Base-by-base conservation (phyloP, 768 basidiomycete genomes). In the Leccinum subgranulosum region DNA sequence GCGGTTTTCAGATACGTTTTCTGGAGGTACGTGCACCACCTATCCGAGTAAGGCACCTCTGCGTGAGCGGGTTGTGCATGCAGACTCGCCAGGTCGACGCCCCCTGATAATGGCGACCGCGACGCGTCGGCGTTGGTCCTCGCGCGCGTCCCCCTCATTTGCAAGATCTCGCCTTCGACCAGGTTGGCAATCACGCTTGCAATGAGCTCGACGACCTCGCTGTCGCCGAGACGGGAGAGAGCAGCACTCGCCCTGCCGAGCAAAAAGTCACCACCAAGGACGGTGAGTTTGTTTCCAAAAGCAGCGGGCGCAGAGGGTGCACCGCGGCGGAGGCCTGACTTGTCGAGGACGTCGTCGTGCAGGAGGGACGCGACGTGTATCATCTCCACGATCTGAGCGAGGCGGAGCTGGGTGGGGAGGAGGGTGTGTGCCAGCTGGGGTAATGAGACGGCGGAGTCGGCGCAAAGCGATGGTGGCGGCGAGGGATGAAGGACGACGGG, bases 351-450 rank as follows among this genome's bases (percentile, higher is more conserved):
- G 65, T 90, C 88, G 77, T 98, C 92, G 70, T 98, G 96, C 17
- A 99, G 77, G 10, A 94, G 80, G 3, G 90, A 94, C 25, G 97
- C 95, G 60, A 98, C 89, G 69, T 98, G 94, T 49, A 99, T 91
- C 94, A 98, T 97, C 72, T 99, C 97, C 53, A 93, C 87, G 46
- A 99, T 95, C 67, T 96, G 94, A 4, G 95, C 96, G 33, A 99
- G 84, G 29, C 95, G 88, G 29, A 88, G 75, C 73, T 99, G 97
- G 1, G 94, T 87, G 15, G 96, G 93, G 6, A 99, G 83, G 5
- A 73, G 62, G 0, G 73, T 65, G 19, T 73, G 71, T 3, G 67
- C 65, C 8, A 73, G 28, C 66, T 73, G 56, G 75, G 76, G 31
- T 73, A 76, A 15, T 61, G 65, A 33, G 59, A 60, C 43, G 65